These are phyloP conservation scores for Candida boidinii DNA, from an alignment of 805 yeast genomes.

Conservation along the genomic window DNA sequence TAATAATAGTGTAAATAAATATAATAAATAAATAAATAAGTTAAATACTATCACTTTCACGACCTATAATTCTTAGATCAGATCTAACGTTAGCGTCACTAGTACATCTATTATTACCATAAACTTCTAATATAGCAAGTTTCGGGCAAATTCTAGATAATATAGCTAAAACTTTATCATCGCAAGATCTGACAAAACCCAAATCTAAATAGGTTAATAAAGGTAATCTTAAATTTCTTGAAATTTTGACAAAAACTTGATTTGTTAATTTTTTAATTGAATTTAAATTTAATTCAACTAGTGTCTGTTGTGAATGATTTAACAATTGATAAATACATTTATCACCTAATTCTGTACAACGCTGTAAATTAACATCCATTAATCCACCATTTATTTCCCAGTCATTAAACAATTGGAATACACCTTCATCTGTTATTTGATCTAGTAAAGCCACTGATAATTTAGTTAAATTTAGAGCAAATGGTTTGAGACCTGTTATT, in stretches of 20 bases:
- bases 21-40: neutral
- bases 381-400: conserved; percentile 55
- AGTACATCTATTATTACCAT: conserved; percentile 69
- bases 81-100: conserved; percentile 40
- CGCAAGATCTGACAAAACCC: conserved; percentile 74
- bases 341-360: conserved; percentile 63
- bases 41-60: conserved; percentile 57
- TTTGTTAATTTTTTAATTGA: conserved; percentile 54
- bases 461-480: conserved; percentile 45
- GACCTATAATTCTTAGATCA: conserved; percentile 60
- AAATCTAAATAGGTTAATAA: conserved; percentile 60
- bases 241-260: conserved; percentile 37
- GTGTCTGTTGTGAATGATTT: conserved; percentile 52
- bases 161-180: conserved; percentile 55
- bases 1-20: neutral
- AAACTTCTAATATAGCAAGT: conserved; percentile 64
- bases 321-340: conserved; percentile 51
- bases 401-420: conserved; percentile 46
- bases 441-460: conserved; percentile 54
- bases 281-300: conserved; percentile 66
- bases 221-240: conserved; percentile 39
- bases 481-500: conserved; percentile 48
- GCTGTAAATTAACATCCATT: conserved; percentile 47
- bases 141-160: conserved; percentile 53
- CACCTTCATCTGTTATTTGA: conserved; percentile 61